phyloP scores from a whole-genome alignment of 345 rosid species.

The Acer negundo region DNA sequence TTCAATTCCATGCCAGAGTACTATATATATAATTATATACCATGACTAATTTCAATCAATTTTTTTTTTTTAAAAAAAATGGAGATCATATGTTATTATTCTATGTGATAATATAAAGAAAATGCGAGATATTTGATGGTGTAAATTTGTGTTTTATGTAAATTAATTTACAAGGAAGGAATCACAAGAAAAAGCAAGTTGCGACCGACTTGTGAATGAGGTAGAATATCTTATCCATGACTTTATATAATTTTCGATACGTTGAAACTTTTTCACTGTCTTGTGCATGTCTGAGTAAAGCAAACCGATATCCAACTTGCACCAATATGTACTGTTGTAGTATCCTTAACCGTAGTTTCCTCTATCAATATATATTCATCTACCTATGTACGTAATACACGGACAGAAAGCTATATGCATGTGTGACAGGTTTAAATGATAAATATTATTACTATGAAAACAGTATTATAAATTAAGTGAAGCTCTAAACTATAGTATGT shows the following conservation, averaged over 20 bases:
- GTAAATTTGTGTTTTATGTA: background rate
- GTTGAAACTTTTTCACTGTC: conserved; percentile 19
- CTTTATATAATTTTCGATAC: conserved; percentile 4
- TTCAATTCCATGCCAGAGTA: background rate
- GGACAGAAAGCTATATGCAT: too few species aligned
- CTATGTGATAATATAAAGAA: background rate
- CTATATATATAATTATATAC: too few species aligned
- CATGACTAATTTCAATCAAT: too few species aligned
- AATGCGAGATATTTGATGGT: background rate
- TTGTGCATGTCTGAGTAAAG: conserved; percentile 35
- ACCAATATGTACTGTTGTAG: background rate
- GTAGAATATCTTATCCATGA: conserved; percentile 39
- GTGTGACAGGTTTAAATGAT: too few species aligned
- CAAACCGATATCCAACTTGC: conserved; percentile 33
- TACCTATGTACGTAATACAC: too few species aligned
- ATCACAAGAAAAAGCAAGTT: conserved; percentile 18
- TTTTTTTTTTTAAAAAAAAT: too few species aligned
- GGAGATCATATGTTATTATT: background rate
- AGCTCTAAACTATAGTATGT: too few species aligned
- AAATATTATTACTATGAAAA: too few species aligned
- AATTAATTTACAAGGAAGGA: background rate
- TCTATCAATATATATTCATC: background rate
- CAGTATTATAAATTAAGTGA: too few species aligned
- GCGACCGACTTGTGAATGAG: conserved; percentile 19
- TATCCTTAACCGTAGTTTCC: conserved; percentile 25